These are phyloP conservation scores for Chaetomium fimeti DNA, from an alignment of 495 filamentous ascomycete genomes.

Conservation along the genomic window DNA sequence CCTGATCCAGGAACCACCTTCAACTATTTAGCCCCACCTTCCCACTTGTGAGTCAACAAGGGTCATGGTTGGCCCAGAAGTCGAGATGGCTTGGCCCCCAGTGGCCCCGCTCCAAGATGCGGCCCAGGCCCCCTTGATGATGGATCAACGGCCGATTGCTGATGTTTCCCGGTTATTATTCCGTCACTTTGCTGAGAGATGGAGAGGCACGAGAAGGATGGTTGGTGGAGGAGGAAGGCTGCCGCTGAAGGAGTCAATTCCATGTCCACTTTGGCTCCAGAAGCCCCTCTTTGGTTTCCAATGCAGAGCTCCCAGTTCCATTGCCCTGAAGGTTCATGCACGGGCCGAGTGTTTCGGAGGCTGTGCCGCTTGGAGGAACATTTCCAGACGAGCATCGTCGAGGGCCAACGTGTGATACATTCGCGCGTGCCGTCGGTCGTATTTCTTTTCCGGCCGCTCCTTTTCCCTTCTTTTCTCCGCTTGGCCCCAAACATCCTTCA, in stretches of 20 bases:
- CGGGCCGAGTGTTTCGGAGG: neutral
- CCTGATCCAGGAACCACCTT: conserved; percentile 16
- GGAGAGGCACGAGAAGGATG: neutral
- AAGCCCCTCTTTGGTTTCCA: neutral
- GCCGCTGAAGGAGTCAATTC: conserved; percentile 4
- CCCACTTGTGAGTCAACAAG: neutral
- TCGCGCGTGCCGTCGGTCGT: neutral
- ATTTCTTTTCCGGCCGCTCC: neutral
- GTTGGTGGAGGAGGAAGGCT: neutral
- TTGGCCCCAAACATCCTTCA: neutral
- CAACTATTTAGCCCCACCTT: neutral
- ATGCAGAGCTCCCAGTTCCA: neutral
- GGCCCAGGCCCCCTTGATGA: neutral
- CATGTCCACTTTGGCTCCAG: neutral
- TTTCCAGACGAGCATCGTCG: neutral
- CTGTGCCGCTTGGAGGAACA: neutral
- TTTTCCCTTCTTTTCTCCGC: neutral
- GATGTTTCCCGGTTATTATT: neutral
- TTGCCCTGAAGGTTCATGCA: neutral
- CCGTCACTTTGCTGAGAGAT: no score
- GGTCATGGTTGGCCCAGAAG: neutral
- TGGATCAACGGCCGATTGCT: neutral
- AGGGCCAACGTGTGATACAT: neutral
- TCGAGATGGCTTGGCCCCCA: no score
- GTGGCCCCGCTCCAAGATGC: neutral